Conservation (phyloP, 2,329 filamentous ascomycete species). For the Teratosphaeria gauchensis region DNA sequence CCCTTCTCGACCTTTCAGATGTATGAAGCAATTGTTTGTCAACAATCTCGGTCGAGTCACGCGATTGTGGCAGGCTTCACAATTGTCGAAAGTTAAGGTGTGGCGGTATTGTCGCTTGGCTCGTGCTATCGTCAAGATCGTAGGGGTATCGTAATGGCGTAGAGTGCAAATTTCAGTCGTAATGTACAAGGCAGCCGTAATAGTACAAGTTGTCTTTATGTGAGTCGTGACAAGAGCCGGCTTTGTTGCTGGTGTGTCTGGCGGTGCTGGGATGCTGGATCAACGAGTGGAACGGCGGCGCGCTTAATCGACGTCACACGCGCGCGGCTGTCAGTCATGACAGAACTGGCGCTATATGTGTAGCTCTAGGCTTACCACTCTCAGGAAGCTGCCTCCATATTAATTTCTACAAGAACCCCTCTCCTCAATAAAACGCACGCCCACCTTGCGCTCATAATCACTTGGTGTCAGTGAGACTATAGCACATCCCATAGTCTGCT, state of each 20-base stretch:
- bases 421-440: neutral
- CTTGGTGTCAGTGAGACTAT: neutral
- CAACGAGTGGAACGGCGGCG: too few relatives aligned
- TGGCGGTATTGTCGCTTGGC: neutral
- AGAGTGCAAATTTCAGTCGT: neutral
- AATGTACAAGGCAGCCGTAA: neutral
- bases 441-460: neutral
- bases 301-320: neutral
- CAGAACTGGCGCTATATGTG: neutral
- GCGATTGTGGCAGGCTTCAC: neutral
- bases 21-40: neutral
- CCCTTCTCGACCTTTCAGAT: neutral
- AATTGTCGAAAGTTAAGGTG: neutral
- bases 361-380: neutral
- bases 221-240: neutral
- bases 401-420: neutral
- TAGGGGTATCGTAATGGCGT: neutral
- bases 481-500: neutral
- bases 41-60: neutral
- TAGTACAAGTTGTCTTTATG: neutral
- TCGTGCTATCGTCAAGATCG: neutral
- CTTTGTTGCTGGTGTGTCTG: neutral
- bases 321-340: neutral
- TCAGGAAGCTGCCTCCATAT: too few relatives aligned
- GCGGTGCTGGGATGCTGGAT: neutral